Evolutionary conservation across 495 filamentous ascomycete species (phyloP), one percentile per base, ranked within the genome.

Genomic region (Neurospora sp.): DNA sequence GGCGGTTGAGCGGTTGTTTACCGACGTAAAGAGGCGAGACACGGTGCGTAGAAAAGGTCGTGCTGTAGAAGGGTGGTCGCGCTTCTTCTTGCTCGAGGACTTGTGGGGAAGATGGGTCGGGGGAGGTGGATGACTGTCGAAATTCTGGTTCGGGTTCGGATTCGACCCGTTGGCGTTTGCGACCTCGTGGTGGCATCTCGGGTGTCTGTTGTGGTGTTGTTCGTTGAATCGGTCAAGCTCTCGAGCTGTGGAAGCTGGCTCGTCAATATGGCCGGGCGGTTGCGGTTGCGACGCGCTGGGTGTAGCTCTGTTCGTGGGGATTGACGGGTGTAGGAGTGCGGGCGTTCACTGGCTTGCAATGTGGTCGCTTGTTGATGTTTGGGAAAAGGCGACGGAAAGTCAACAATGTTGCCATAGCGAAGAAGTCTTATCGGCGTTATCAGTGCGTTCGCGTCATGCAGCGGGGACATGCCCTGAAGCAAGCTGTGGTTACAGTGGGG

Each of bases 21-120:
- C 81, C 83, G n/a, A 83, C 31, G 76, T 83, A 79, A 0, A 87
- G 77, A 0, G 84, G 84, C 0, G 84, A 86, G 9, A 82, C 79
- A 48, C 85, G 83, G 73, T 84, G 82, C 27, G 81, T 79, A 2
- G 84, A 84, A 71, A 87, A 86, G 37, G 82, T 86, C 1, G 83
- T 85, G 76, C 83, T 84, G 79, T 84, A 85, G 76, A 87, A 86
- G 16, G 78, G 78, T 35, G 53, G 53, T 35, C 14, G 53, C 27
- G 1, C 0, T 8, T 61, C 53, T 18, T 61, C 27, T 66, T 66
- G 53, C 53, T 66, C 53, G 14, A 66, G 27, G 14, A 35, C 7
- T 66, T 66, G 27, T 16, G 22, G 12, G 5, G 53, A 61, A 0
- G 53, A 61, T 5, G 6, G 22, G 22, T 14, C 11, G 14, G 53